Conservation (phyloP, 176 grass and related monocot species). For the Ensete ventricosum region DNA sequence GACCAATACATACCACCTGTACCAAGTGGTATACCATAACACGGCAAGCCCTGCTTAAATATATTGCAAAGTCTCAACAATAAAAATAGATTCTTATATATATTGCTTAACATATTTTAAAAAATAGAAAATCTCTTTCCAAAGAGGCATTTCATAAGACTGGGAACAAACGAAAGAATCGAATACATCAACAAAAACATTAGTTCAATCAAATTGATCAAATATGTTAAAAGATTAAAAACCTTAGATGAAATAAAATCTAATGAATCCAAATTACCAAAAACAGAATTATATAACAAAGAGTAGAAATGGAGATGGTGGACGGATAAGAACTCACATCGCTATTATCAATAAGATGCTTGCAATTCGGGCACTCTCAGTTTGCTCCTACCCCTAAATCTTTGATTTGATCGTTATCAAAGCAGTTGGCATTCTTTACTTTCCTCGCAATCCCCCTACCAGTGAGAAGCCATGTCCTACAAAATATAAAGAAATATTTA, state of each 20-base stretch:
- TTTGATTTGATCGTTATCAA: constrained; percentile 37
- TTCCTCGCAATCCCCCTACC: constrained; percentile 72
- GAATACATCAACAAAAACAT: no score
- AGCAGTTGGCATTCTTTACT: constrained; percentile 41
- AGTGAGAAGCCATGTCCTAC: constrained; percentile 75
- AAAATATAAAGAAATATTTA: constrained; percentile 6
- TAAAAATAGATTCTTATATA: no score
- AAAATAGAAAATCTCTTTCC: no score
- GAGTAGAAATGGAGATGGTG: neutral
- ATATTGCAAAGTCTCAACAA: no score
- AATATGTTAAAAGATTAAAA: no score
- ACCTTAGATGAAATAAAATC: neutral
- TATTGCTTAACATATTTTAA: no score
- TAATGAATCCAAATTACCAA: neutral
- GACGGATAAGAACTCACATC: constrained; percentile 50
- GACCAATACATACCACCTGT: no score
- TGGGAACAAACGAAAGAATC: no score
- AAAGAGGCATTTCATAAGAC: no score
- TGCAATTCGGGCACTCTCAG: constrained; percentile 72
- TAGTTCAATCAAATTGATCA: no score
- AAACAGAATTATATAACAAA: constrained; percentile 4
- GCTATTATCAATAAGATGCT: constrained; percentile 68
- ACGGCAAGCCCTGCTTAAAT: no score
- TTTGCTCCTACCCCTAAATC: constrained; percentile 48
- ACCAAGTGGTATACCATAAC: no score